These are phyloP conservation scores for Didymella pomorum DNA, from an alignment of 2,329 filamentous ascomycete species.

Conservation along the genomic window DNA sequence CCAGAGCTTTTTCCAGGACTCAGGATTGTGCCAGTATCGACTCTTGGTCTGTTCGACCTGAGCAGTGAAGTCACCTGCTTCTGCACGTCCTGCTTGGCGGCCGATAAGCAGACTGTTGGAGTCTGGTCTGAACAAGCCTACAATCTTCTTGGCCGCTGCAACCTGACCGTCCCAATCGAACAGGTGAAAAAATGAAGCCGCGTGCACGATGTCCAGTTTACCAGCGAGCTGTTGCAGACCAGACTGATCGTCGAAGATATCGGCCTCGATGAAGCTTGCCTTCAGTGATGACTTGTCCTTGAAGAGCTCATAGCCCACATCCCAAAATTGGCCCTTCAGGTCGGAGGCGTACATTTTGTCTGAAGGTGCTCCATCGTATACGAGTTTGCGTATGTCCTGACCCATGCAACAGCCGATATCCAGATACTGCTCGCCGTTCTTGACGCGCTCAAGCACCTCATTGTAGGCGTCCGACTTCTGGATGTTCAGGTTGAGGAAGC, in stretches of 20 bases:
- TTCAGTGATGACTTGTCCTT: constrained; percentile 52
- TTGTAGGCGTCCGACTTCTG: constrained; percentile 36
- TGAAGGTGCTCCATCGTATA: constrained; percentile 53
- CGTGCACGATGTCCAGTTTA: constrained; percentile 53
- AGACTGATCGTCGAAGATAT: constrained; percentile 52
- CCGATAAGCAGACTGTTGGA: constrained; percentile 51
- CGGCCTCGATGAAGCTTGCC: constrained; percentile 61
- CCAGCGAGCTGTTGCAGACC: constrained; percentile 48
- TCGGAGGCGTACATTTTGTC: constrained; percentile 54
- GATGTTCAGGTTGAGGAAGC: constrained; percentile 47
- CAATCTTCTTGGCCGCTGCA: constrained; percentile 43
- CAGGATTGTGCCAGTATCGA: constrained; percentile 50
- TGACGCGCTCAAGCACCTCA: constrained; percentile 47
- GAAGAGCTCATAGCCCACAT: constrained; percentile 59
- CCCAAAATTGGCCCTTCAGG: constrained; percentile 57
- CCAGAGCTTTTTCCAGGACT: constrained; percentile 51
- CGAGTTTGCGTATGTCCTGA: constrained; percentile 56
- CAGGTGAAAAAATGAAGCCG: constrained; percentile 56
- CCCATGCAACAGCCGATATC: constrained; percentile 57
- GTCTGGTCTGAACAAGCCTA: constrained; percentile 45
- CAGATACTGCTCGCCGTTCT: constrained; percentile 48
- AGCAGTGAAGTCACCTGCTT: constrained; percentile 37
- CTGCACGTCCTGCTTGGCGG: constrained; percentile 47
- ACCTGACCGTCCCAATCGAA: constrained; percentile 54
- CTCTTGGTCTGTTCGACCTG: constrained; percentile 25